These are phyloP conservation scores for Chlamydomonas sp. DNA, from an alignment of 139 green algal species.

Conservation along the genomic window DNA sequence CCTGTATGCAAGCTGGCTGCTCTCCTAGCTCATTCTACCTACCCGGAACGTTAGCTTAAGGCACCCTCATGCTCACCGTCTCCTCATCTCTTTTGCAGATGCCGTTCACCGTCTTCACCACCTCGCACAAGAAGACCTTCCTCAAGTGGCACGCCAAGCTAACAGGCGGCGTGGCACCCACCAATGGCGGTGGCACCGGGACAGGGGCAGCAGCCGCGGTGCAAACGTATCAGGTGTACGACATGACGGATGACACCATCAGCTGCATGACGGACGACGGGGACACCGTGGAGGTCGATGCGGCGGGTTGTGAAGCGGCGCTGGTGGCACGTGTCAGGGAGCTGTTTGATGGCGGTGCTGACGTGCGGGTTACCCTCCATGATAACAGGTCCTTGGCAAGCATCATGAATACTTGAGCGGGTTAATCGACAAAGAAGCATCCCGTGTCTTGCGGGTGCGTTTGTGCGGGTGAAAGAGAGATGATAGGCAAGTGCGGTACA, in stretches of 20 bases:
- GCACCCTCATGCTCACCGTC: too few species aligned
- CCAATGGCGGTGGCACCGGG: not conserved
- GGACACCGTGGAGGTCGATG: not conserved
- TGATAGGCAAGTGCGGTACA: too few species aligned
- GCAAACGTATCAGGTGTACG: not conserved
- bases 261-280: conserved; percentile 34
- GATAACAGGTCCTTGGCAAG: too few species aligned
- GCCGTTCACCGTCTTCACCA: conserved; percentile 40
- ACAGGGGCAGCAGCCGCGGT: not conserved
- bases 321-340: not conserved
- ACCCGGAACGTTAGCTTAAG: too few species aligned
- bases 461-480: too few species aligned
- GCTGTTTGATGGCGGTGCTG: not conserved
- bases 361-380: too few species aligned
- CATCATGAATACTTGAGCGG: too few species aligned
- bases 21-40: too few species aligned
- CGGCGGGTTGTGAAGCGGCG: not conserved
- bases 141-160: conserved; percentile 32
- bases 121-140: conserved; percentile 26
- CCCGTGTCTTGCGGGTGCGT: too few species aligned
- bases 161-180: not conserved
- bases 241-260: not conserved
- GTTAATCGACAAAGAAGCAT: too few species aligned
- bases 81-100: not conserved
- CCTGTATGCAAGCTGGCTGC: too few species aligned